Conservation (phyloP, 2,329 filamentous ascomycete genomes). For the Penicillium janthinellum region DNA sequence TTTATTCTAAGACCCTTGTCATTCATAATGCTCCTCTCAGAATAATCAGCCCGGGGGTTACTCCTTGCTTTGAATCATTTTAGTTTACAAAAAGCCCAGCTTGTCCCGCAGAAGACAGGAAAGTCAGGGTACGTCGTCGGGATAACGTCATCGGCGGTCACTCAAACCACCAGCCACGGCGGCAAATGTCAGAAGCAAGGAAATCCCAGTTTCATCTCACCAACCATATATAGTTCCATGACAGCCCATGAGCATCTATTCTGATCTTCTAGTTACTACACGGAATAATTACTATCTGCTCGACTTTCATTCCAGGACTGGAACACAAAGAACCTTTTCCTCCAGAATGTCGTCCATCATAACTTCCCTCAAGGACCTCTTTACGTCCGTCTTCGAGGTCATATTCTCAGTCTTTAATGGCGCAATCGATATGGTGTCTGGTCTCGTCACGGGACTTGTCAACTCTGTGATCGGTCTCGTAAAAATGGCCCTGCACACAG, state of each 20-base stretch:
- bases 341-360: conserved; percentile 21
- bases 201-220: neutral
- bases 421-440: conserved; percentile 8
- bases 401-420: conserved; percentile 17
- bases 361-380: conserved; percentile 21
- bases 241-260: neutral
- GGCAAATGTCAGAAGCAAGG: neutral
- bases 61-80: neutral
- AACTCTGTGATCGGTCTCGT: conserved; percentile 8
- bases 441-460: conserved; percentile 6
- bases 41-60: no score
- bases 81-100: neutral
- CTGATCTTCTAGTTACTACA: neutral
- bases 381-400: conserved; percentile 21
- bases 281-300: neutral
- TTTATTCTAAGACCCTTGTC: neutral
- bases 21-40: no score
- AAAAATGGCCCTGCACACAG: neutral
- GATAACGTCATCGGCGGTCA: conserved; percentile 7
- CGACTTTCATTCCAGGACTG: neutral
- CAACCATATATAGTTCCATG: neutral
- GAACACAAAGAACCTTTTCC: neutral
- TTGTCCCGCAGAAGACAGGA: neutral
- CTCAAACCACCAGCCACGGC: neutral
- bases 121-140: neutral